Evolutionary conservation across 2,329 filamentous ascomycete genomes (phyloP).

Genomic region (Ophiobolus disseminans): DNA sequence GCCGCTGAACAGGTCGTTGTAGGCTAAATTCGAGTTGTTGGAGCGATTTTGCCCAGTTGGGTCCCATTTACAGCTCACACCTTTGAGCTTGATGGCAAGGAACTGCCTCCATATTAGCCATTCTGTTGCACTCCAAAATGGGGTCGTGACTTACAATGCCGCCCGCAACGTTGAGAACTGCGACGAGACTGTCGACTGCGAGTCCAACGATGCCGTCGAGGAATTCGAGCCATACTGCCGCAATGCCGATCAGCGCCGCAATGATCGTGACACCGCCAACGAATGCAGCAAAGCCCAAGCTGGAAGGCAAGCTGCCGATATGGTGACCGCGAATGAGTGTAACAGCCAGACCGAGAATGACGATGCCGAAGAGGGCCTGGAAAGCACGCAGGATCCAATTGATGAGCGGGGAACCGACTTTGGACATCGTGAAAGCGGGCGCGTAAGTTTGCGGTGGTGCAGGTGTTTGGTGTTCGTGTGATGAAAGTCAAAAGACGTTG

Average conservation of each 20-base stretch:
- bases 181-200: constrained; percentile 18
- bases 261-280: constrained; percentile 25
- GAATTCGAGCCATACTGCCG: constrained; percentile 15
- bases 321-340: constrained; percentile 26
- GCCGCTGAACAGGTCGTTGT: constrained; percentile 27
- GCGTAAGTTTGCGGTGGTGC: background rate
- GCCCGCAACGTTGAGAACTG: constrained; percentile 21
- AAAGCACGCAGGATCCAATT: constrained; percentile 24
- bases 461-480: background rate
- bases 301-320: constrained; percentile 10
- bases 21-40: constrained; percentile 2
- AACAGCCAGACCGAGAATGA: constrained; percentile 29
- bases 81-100: constrained; percentile 26
- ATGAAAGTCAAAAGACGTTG: too few relatives aligned
- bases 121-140: background rate
- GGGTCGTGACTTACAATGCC: constrained; percentile 23
- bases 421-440: background rate
- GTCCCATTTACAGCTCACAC: constrained; percentile 13
- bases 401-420: constrained; percentile 8
- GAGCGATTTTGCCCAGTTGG: background rate
- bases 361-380: constrained; percentile 28
- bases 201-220: constrained; percentile 22
- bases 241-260: constrained; percentile 24
- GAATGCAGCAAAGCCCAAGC: constrained; percentile 23
- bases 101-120: constrained; percentile 12